Evolutionary conservation across 768 basidiomycete species (phyloP), one percentile per base, ranked within the genome.

Genomic region (Nidula microcarpa): DNA sequence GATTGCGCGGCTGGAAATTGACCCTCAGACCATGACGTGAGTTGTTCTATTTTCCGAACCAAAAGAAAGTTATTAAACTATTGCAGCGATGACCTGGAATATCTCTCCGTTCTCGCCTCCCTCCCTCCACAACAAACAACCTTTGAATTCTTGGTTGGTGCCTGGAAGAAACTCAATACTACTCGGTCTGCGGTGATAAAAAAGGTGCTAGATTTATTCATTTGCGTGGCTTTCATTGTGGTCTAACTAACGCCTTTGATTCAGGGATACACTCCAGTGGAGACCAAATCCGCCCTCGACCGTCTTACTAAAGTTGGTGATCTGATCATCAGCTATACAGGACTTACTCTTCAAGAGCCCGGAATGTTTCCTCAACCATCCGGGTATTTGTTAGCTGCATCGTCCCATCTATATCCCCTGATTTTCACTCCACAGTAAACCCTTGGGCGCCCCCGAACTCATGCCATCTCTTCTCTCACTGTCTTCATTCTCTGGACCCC

Each of bases 281-380:
- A 87, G 47, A 74, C 80, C 6, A 79, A 86, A 55, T 72, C 73
- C 58, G 93, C 90, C 33, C 68, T 80, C 9, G 68, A 64, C 32
- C 67, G 81, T n/a, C 74, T 93, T 17, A 89, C 94, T 43, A 91
- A 86, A 66, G 65, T 90, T 36, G 86, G 88, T n/a, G 80, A 88
- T 53, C 76, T 97, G 13, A 69, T 98, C 48, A 82, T 98, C 57
- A 92, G 88, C 53, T 97, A 97, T 70, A 82, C 87, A 9, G 95
- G 94, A 5, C 77, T 98, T 47, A 89, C 81, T 18, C 74, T 99
- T 8, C 93, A 95, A 69, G 94, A 95, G 55, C 91, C 95, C 1
- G 86, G 85, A 37, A 95, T 98, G 88, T 98, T 99, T 59, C 90
- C 93, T 47, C 92, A 97, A 59, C 95, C 94, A 8, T 52, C 69